Evolutionary conservation across 2,329 filamentous ascomycete genomes (phyloP).

Genomic region (Trichoderma asperellum): DNA sequence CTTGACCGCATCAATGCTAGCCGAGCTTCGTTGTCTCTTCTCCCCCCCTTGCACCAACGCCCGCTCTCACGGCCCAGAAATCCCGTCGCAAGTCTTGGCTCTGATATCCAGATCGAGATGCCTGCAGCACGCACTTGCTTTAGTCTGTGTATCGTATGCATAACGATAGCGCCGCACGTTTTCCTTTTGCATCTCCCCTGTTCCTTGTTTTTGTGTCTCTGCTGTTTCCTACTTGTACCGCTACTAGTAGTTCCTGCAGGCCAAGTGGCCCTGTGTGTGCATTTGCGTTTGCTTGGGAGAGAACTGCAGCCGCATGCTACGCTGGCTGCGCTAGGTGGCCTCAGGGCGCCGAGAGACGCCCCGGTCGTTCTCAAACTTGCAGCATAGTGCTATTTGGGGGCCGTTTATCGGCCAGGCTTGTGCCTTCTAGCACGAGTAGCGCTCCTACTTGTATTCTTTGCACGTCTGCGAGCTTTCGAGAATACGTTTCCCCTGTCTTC

Average conservation of each 20-base stretch:
- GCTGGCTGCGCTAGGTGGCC: not conserved
- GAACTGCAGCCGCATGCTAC: slow-evolving; percentile 16
- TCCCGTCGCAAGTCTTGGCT: slow-evolving; percentile 6
- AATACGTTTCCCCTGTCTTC: not conserved
- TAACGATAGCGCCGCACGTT: slow-evolving; percentile 27
- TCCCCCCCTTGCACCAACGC: not conserved
- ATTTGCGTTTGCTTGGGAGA: not conserved
- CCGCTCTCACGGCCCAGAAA: not conserved
- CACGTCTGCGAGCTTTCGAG: not conserved
- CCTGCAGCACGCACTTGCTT: slow-evolving; percentile 27
- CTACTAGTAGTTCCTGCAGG: slow-evolving; percentile 18
- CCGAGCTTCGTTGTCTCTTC: slow-evolving; percentile 16
- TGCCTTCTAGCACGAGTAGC: not conserved
- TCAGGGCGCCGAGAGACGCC: not conserved
- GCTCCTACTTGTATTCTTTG: not conserved
- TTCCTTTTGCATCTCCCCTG: slow-evolving; percentile 6
- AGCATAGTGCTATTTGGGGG: slow-evolving; percentile 4
- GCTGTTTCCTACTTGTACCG: not conserved
- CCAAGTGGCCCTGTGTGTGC: not conserved
- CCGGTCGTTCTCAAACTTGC: not conserved
- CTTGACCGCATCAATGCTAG: slow-evolving; percentile 27
- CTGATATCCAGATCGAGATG: slow-evolving; percentile 28
- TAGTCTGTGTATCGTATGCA: slow-evolving; percentile 27
- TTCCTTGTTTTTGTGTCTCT: not conserved
- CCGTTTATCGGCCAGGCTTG: slow-evolving; percentile 6